Evolutionary conservation across 2,329 filamentous ascomycete genomes (phyloP).

Genomic region (Venturia aucupariae): DNA sequence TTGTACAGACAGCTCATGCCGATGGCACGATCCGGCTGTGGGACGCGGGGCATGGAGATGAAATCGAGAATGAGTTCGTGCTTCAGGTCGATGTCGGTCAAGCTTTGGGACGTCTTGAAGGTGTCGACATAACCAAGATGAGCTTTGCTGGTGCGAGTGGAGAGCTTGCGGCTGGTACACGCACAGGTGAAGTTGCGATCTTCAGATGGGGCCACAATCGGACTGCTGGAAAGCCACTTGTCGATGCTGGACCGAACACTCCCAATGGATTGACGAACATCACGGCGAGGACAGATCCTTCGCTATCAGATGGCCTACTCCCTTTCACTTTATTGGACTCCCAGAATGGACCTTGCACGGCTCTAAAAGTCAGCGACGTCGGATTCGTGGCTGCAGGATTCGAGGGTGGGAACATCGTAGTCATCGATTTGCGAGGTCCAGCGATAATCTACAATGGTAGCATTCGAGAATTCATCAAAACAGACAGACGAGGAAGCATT

Average conservation of each 20-base stretch:
- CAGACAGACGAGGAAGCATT: constrained; percentile 69
- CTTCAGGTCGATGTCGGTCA: constrained; percentile 81
- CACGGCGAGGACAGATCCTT: constrained; percentile 58
- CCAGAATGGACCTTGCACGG: constrained; percentile 71
- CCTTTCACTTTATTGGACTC: constrained; percentile 76
- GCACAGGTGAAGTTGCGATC: constrained; percentile 73
- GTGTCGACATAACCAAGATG: constrained; percentile 68
- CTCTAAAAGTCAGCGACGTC: constrained; percentile 77
- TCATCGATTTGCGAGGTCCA: constrained; percentile 84
- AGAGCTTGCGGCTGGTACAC: constrained; percentile 75
- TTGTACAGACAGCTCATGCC: constrained; percentile 78
- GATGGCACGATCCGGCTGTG: constrained; percentile 88
- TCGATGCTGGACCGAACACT: constrained; percentile 39
- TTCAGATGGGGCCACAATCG: constrained; percentile 84
- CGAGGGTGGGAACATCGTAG: constrained; percentile 66
- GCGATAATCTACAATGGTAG: constrained; percentile 69
- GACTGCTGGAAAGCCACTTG: constrained; percentile 55
- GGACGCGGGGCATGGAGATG: constrained; percentile 86
- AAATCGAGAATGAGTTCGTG: constrained; percentile 76
- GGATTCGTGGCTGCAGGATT: constrained; percentile 87
- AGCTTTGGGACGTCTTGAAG: constrained; percentile 68
- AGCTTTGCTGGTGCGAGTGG: constrained; percentile 72
- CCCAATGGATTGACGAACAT: constrained; percentile 59
- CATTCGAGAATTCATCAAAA: constrained; percentile 63
- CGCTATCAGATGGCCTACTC: constrained; percentile 68